Evolutionary conservation across 1,284 basidiomycete species (phyloP).

Genomic region (Sanguinoderma infundibulare): DNA sequence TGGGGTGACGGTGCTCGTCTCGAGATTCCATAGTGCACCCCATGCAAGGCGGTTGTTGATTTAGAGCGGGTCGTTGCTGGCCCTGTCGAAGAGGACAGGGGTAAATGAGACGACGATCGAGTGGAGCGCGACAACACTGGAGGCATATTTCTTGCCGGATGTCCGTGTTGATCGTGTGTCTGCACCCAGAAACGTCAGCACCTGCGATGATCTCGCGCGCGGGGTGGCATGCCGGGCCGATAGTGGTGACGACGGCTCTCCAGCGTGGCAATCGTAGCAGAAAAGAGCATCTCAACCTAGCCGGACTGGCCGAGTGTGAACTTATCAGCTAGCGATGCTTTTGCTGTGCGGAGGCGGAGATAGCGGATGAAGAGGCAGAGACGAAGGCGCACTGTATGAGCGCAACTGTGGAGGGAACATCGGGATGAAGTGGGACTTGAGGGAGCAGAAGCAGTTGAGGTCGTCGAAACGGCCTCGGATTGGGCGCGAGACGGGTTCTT

Average conservation of each 20-base stretch:
- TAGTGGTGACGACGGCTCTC: slow-evolving; percentile 23
- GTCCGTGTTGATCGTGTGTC: too few species aligned
- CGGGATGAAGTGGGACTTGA: slow-evolving; percentile 18
- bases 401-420: too few species aligned
- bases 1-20: slow-evolving; percentile 43
- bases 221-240: too few species aligned
- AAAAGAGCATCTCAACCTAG: too few species aligned
- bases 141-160: slow-evolving; percentile 40
- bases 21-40: slow-evolving; percentile 30
- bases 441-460: slow-evolving; percentile 31
- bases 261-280: too few species aligned
- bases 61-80: slow-evolving; percentile 47
- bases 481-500: slow-evolving; percentile 39
- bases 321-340: too few species aligned
- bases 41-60: slow-evolving; percentile 49
- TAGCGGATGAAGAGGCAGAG: too few species aligned
- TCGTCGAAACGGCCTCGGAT: slow-evolving; percentile 17
- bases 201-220: too few species aligned
- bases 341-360: too few species aligned
- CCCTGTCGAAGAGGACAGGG: slow-evolving; percentile 49
- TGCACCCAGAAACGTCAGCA: too few species aligned
- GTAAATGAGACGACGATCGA: slow-evolving; percentile 50
- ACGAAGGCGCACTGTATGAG: too few species aligned
- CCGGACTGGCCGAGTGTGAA: too few species aligned
- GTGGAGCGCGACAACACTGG: slow-evolving; percentile 53